Evolutionary conservation across 345 rosid species (phyloP), one percentile per base, ranked within the genome.

Genomic region (Populus alba): DNA sequence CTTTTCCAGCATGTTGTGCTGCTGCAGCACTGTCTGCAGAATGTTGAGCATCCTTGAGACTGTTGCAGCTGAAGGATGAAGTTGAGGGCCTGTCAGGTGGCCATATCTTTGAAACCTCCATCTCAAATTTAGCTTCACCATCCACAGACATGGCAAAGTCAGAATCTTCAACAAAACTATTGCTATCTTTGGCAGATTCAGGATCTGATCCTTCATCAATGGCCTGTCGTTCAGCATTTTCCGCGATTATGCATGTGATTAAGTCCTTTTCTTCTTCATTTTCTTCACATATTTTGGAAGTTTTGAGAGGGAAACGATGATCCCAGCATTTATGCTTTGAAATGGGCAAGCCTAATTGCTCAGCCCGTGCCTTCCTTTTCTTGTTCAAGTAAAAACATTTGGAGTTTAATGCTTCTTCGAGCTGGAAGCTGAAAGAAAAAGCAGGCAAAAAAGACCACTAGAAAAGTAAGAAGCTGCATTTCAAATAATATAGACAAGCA

Each of bases 331-430:
- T 83, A 75, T 88, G 93, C 83, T 91, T 91, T 2, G 91, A 72
- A 22, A 51, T 11, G 53, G 93, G 93, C 83, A 82, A 86, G 67
- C 68, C 87, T 41, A 87, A 82, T 31, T 79, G 83, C 81, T 84
- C 91, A 31, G 82, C 78, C 77, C 78, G 85, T 51, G 87, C 75
- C 79, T 90, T 91, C 53, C 95, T 84, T 82, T 91, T 91, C 88
- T 87, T 90, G 76, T 66, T 85, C 27, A 80, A 72, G 74, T 82
- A 81, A 35, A 66, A 41, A 43, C 76, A 66, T 72, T 49, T 59
- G 37, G 53, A 31, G 66, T 22, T 71, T n/a, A 38, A 39, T 29
- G 73, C 70, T 76, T 59, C 38, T 49, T 39, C 49, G n/a, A 63
- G 33, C 59, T 27, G 70, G 49, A 82, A 83, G 69, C 87, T 82